A percentile compares a stretch with the other conserved stretches of the same genome.
Evolutionary conservation across 208 protist species (phyloP).

Genomic region (Crithidia bombi): DNA sequence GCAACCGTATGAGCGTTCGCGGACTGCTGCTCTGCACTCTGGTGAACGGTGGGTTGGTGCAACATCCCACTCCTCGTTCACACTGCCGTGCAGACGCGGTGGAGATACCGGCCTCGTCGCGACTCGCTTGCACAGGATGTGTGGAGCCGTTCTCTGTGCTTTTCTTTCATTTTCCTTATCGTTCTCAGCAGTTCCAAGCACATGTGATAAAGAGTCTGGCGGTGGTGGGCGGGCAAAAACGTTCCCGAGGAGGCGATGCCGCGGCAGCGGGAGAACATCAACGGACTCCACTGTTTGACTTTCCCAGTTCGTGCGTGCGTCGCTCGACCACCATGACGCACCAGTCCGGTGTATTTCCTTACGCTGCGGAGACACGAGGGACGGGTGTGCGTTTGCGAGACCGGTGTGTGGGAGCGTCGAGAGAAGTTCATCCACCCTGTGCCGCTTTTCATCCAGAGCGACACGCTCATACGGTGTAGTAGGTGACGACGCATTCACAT

Average conservation of each 20-base stretch:
- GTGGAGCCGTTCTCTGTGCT: too few species aligned
- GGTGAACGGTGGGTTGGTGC: too few species aligned
- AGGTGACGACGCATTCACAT: neutral
- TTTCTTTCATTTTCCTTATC: neutral
- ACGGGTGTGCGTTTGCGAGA: neutral
- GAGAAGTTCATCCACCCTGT: constrained; percentile 13
- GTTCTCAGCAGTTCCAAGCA: too few species aligned
- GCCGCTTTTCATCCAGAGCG: constrained; percentile 12
- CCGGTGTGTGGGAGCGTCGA: neutral
- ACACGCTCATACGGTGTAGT: neutral
- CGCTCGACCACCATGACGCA: neutral
- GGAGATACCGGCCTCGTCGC: too few species aligned
- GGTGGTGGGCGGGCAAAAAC: neutral
- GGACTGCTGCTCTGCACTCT: too few species aligned
- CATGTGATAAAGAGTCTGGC: neutral
- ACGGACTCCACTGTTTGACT: neutral
- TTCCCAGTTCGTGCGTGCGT: neutral
- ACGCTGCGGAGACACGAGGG: constrained; percentile 1
- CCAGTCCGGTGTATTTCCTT: neutral
- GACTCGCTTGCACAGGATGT: too few species aligned
- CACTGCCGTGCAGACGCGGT: too few species aligned
- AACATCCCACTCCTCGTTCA: too few species aligned
- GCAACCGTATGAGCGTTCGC: too few species aligned
- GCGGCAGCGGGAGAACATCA: neutral
- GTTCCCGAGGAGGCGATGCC: constrained; percentile 9